These are phyloP conservation scores for Leishmania turanica DNA, from an alignment of 208 protist species.

Conservation along the genomic window DNA sequence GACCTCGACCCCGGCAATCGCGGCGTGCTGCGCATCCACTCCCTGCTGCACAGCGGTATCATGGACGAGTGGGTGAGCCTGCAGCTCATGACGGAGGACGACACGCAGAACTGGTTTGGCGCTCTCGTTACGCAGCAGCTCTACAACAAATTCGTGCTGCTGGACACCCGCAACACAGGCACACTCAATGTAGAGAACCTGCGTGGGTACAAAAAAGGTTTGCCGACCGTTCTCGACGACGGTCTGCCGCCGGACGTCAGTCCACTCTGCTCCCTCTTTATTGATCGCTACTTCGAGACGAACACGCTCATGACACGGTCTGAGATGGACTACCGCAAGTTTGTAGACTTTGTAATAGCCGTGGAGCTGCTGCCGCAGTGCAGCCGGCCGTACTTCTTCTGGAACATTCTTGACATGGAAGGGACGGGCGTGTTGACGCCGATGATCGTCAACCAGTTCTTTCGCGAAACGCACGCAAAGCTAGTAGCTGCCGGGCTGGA, in stretches of 20 bases:
- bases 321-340: slow-evolving; percentile 93
- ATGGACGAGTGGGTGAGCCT: slow-evolving; percentile 91
- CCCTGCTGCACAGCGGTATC: slow-evolving; percentile 72
- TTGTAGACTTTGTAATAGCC: slow-evolving; percentile 93
- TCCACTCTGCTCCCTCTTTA: slow-evolving; percentile 83
- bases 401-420: slow-evolving; percentile 89
- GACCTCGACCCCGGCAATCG: slow-evolving; percentile 79
- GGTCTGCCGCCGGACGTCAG: slow-evolving; percentile 71
- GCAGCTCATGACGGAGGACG: slow-evolving; percentile 81
- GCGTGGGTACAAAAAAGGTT: slow-evolving; percentile 83
- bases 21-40: slow-evolving; percentile 78
- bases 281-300: slow-evolving; percentile 92
- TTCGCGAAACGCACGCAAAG: slow-evolving; percentile 88
- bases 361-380: slow-evolving; percentile 84
- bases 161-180: slow-evolving; percentile 83
- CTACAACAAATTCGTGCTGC: slow-evolving; percentile 87
- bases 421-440: slow-evolving; percentile 68
- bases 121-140: slow-evolving; percentile 71
- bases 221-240: slow-evolving; percentile 86
- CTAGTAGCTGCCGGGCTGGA: slow-evolving; percentile 66
- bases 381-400: slow-evolving; percentile 83
- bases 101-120: slow-evolving; percentile 84
- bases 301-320: slow-evolving; percentile 82
- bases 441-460: slow-evolving; percentile 87
- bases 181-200: slow-evolving; percentile 85